Conservation (phyloP, 2,329 filamentous ascomycete genomes). For the Venturia effusa region DNA sequence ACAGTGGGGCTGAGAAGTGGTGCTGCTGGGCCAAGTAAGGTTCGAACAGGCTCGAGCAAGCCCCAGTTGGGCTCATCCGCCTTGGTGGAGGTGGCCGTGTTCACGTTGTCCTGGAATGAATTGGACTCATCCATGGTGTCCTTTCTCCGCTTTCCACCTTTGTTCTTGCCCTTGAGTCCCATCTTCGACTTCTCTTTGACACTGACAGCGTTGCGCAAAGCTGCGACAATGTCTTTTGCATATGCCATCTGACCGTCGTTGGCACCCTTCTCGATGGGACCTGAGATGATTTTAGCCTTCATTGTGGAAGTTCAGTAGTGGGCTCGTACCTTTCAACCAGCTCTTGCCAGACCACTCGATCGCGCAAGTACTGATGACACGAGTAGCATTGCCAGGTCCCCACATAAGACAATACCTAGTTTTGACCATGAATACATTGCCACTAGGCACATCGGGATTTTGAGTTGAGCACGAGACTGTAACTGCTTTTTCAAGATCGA, state of each 20-base stretch:
- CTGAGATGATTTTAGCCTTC: conserved; percentile 34
- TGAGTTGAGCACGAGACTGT: conserved; percentile 74
- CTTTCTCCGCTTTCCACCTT: conserved; percentile 16
- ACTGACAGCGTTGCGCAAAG: conserved; percentile 62
- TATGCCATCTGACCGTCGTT: conserved; percentile 81
- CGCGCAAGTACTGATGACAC: conserved; percentile 75
- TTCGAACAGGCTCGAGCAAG: conserved; percentile 60
- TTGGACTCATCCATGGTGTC: conserved; percentile 14
- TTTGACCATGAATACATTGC: conserved; percentile 83
- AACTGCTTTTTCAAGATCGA: conserved; percentile 81
- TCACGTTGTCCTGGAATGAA: not conserved
- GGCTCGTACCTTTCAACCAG: conserved; percentile 72
- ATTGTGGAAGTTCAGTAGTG: not conserved
- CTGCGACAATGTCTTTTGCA: conserved; percentile 66
- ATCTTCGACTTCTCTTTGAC: conserved; percentile 46
- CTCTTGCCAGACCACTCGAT: conserved; percentile 97
- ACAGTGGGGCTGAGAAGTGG: conserved; percentile 65
- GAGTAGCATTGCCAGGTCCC: conserved; percentile 76
- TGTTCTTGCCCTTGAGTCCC: conserved; percentile 39
- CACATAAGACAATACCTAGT: conserved; percentile 92
- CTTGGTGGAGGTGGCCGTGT: not conserved
- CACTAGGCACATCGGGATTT: conserved; percentile 89
- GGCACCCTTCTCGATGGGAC: conserved; percentile 90
- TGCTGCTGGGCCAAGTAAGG: conserved; percentile 4
- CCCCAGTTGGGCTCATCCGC: conserved; percentile 55